These are phyloP conservation scores for Luvunga scandens DNA, from an alignment of 345 rosid species.

Conservation along the genomic window DNA sequence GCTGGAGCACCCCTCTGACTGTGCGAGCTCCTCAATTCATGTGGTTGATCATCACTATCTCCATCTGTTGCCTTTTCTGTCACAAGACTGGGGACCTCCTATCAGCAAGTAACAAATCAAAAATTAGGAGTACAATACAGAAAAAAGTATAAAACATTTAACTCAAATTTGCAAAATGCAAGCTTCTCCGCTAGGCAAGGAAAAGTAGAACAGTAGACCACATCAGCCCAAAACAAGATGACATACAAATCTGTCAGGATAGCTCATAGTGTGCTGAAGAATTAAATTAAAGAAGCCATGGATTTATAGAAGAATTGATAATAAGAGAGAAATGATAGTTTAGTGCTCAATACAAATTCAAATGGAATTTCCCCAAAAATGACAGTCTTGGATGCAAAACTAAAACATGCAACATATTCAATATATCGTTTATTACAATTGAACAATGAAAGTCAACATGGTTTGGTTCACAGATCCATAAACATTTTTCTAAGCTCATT, in stretches of 20 bases:
- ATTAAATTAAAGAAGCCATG: not conserved
- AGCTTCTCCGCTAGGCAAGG: not conserved
- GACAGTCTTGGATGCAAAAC: constrained; percentile 6
- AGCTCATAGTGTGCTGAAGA: not conserved
- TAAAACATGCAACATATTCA: not conserved
- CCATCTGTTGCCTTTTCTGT: constrained; percentile 24
- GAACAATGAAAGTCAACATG: not conserved
- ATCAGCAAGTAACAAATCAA: constrained; percentile 21
- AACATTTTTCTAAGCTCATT: not conserved
- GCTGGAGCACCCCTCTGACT: constrained; percentile 7
- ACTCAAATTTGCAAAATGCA: not conserved
- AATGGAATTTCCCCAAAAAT: not conserved
- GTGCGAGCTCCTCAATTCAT: constrained; percentile 6
- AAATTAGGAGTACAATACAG: constrained; percentile 6
- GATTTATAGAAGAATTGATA: not conserved
- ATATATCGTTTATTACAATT: not conserved
- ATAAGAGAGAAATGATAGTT: not conserved
- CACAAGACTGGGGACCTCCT: constrained; percentile 40
- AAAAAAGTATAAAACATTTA: not conserved
- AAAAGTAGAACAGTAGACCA: not conserved
- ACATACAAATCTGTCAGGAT: not conserved
- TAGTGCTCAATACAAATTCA: not conserved
- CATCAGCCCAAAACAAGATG: not conserved
- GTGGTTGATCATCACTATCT: constrained; percentile 33
- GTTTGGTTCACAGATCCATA: not conserved